Percentiles rank a stretch among this genome's conserved stretches.
Evolutionary conservation across 2,329 filamentous ascomycete genomes (phyloP).

Genomic region (Raffaelea albimanens): DNA sequence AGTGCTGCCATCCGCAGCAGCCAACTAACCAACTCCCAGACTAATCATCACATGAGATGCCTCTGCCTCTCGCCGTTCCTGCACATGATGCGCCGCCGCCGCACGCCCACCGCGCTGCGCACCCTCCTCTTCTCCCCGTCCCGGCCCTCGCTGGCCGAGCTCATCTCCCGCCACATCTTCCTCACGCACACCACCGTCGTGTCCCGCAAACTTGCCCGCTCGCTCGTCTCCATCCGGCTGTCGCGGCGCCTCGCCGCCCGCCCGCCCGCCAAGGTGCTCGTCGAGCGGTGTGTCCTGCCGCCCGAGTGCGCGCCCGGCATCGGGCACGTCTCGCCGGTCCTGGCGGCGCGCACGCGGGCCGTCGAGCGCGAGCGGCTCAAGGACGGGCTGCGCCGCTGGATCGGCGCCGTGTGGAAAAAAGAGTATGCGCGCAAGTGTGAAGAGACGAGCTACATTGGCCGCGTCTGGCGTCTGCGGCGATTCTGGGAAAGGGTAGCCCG

Average conservation of each 20-base stretch:
- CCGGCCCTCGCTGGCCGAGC: conserved; percentile 50
- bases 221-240: conserved; percentile 55
- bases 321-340: conserved; percentile 40
- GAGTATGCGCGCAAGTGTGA: conserved; percentile 37
- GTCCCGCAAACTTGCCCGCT: conserved; percentile 53
- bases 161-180: conserved; percentile 57
- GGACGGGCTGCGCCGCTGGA: conserved; percentile 55
- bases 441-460: conserved; percentile 41
- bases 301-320: conserved; percentile 48
- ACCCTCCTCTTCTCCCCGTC: conserved; percentile 46
- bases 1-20: too few species aligned
- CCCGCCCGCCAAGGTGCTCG: conserved; percentile 49
- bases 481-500: conserved; percentile 57
- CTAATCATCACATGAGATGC: conserved; percentile 50
- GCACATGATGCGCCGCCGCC: conserved; percentile 51
- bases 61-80: conserved; percentile 58
- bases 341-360: conserved; percentile 52
- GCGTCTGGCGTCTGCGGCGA: conserved; percentile 51
- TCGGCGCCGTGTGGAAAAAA: conserved; percentile 47
- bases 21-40: conserved; percentile 32
- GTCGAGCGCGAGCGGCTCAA: conserved; percentile 61
- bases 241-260: conserved; percentile 50
- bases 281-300: conserved; percentile 55
- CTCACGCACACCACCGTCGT: conserved; percentile 56
- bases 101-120: conserved; percentile 42